Conservation (phyloP, 208 protist genomes). For the Balamuthia mandrillaris region DNA sequence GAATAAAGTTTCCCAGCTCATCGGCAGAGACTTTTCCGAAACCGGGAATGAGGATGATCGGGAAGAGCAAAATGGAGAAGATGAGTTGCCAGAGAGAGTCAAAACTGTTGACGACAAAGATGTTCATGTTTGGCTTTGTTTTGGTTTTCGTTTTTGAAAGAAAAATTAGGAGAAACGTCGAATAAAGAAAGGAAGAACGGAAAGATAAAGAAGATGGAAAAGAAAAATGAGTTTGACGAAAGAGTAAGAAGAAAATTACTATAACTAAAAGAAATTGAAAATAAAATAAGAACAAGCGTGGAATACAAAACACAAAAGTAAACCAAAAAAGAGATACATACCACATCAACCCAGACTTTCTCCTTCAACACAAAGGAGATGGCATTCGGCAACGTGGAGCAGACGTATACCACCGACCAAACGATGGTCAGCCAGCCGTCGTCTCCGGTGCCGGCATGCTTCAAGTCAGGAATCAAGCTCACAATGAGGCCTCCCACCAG, state of each 20-base stretch:
- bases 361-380: constrained; percentile 18
- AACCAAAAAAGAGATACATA: neutral
- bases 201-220: neutral
- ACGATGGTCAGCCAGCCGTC: neutral
- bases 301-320: neutral
- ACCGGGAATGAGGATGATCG: constrained; percentile 24
- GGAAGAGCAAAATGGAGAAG: constrained; percentile 35
- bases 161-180: no score
- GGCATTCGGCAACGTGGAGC: neutral
- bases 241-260: neutral
- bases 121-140: constrained; percentile 39
- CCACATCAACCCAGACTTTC: constrained; percentile 15
- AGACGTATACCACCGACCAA: neutral
- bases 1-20: constrained; percentile 28
- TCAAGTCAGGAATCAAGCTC: constrained; percentile 6
- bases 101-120: constrained; percentile 44
- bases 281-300: neutral
- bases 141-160: no score
- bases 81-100: constrained; percentile 39
- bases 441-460: neutral
- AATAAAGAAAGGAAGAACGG: neutral
- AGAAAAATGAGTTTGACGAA: neutral
- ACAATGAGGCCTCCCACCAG: neutral
- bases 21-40: constrained; percentile 5
- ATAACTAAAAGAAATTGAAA: neutral